Conservation (phyloP, 306 rosid species). For the Prunus mira region DNA sequence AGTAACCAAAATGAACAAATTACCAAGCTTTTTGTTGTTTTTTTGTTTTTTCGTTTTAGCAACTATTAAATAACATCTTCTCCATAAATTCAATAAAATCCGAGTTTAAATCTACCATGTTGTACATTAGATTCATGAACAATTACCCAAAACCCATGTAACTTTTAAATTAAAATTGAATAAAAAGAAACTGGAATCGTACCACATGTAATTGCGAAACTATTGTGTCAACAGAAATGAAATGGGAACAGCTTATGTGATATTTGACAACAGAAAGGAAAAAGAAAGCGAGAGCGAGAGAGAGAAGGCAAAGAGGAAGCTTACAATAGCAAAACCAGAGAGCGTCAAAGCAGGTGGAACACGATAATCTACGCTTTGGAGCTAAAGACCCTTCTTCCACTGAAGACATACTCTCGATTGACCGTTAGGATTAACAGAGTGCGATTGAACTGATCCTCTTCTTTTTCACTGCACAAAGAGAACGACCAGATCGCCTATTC, state of each 20-base stretch:
- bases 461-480: background rate
- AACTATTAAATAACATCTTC: background rate
- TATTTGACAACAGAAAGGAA: background rate
- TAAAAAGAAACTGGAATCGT: background rate
- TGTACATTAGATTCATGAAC: background rate
- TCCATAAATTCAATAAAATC: background rate
- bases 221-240: background rate
- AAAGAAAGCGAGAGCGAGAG: background rate
- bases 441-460: background rate
- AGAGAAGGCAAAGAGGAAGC: background rate
- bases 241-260: background rate
- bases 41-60: background rate
- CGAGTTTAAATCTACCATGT: background rate
- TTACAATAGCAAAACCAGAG: conserved; percentile 91
- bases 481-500: background rate
- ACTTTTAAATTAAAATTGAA: background rate
- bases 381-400: conserved; percentile 24
- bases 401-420: conserved; percentile 25
- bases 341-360: conserved; percentile 61
- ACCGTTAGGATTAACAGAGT: background rate
- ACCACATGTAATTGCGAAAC: background rate
- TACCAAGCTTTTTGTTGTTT: background rate
- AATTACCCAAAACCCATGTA: background rate
- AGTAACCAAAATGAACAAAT: background rate
- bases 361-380: conserved; percentile 40